These are phyloP conservation scores for Orychophragmus violaceus DNA, from an alignment of 345 rosid genomes.

Conservation along the genomic window DNA sequence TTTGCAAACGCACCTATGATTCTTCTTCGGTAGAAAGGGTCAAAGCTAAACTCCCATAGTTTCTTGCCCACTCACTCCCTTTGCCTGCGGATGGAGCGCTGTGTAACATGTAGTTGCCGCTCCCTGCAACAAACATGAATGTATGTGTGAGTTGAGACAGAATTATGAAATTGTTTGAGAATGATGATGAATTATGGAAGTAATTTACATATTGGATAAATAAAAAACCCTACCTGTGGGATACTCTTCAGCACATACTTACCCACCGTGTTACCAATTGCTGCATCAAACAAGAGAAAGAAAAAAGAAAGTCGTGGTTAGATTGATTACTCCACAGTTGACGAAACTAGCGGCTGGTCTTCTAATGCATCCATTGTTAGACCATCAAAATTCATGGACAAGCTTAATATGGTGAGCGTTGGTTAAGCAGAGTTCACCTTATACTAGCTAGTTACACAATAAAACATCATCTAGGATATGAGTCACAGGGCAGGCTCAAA, in stretches of 20 bases:
- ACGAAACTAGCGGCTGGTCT: neutral
- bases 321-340: neutral
- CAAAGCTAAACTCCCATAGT: constrained; percentile 70
- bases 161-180: neutral
- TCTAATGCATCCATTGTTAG: neutral
- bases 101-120: constrained; percentile 77
- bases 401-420: neutral
- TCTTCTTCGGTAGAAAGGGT: constrained; percentile 28
- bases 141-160: neutral
- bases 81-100: constrained; percentile 61
- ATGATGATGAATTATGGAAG: too few species aligned
- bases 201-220: too few species aligned
- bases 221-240: constrained; percentile 65
- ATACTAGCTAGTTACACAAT: neutral
- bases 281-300: constrained; percentile 38
- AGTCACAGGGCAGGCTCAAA: neutral
- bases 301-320: neutral
- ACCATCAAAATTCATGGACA: neutral
- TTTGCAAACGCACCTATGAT: neutral
- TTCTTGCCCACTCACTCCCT: constrained; percentile 57
- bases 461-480: neutral
- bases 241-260: constrained; percentile 47
- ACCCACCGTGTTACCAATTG: constrained; percentile 32
- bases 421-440: neutral
- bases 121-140: constrained; percentile 41